Evolutionary conservation across 2,329 filamentous ascomycete genomes (phyloP).

Genomic region (Fusarium graminum): DNA sequence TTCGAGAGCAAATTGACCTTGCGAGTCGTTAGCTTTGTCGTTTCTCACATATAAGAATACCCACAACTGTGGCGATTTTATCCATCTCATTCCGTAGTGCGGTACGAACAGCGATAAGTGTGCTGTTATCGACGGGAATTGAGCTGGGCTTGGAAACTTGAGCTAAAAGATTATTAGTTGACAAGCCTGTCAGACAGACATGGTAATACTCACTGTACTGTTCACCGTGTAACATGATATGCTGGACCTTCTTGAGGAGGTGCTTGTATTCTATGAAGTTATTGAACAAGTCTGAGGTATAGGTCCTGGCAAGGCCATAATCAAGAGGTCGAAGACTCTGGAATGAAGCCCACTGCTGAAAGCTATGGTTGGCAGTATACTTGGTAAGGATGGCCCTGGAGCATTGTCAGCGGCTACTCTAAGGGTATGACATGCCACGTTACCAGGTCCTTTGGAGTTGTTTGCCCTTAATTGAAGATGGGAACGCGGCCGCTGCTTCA

Average conservation of each 20-base stretch:
- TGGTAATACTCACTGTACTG: too few relatives aligned
- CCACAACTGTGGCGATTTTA: not conserved
- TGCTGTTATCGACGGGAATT: not conserved
- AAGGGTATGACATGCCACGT: accelerated
- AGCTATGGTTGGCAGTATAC: slow-evolving; percentile 6
- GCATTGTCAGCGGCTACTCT: accelerated
- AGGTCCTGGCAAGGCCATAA: slow-evolving; percentile 5
- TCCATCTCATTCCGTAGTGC: not conserved
- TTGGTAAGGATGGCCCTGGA: slow-evolving; percentile 22
- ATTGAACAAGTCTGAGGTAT: slow-evolving; percentile 22
- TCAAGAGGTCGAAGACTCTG: not conserved
- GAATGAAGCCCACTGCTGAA: slow-evolving; percentile 4
- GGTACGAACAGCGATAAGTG: not conserved
- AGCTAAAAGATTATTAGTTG: too few relatives aligned
- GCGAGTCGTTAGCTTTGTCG: too few relatives aligned
- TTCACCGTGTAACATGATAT: not conserved
- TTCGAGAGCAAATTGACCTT: too few relatives aligned
- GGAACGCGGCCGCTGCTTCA: slow-evolving; percentile 3
- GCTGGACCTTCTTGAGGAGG: not conserved
- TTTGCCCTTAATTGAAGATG: not conserved
- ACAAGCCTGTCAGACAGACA: too few relatives aligned
- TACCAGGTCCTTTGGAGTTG: slow-evolving; percentile 13
- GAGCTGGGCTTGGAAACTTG: too few relatives aligned
- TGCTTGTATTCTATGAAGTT: slow-evolving; percentile 33
- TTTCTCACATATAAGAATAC: too few relatives aligned